phyloP scores from a whole-genome alignment of 2,329 filamentous ascomycete species.

The Diaporthe citriasiana region DNA sequence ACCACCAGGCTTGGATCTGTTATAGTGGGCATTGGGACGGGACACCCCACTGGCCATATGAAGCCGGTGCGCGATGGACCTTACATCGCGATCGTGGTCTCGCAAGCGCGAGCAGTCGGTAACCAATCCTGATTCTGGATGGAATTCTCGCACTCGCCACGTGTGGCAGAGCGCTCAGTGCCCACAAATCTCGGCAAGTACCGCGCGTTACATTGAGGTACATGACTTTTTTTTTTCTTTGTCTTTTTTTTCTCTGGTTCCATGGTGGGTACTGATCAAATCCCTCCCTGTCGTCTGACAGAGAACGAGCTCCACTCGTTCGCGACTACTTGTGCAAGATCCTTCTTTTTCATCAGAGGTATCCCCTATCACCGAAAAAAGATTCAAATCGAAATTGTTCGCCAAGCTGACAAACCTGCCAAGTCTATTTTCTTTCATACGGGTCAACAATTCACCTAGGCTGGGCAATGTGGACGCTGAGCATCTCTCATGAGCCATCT shows the following conservation, averaged over 20 bases:
- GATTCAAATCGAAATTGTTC: background rate
- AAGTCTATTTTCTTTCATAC: background rate
- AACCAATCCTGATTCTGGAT: slow-evolving; percentile 13
- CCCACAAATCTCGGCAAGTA: slow-evolving; percentile 12
- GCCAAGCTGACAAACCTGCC: background rate
- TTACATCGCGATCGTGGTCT: slow-evolving; percentile 10
- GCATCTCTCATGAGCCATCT: background rate
- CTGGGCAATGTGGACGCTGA: background rate
- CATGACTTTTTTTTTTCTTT: slow-evolving; percentile 4
- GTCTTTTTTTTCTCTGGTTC: background rate
- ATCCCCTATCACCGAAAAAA: slow-evolving; percentile 22
- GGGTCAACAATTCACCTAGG: background rate
- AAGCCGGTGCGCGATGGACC: slow-evolving; percentile 1
- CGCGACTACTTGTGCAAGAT: background rate
- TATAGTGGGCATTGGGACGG: background rate
- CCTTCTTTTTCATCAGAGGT: background rate
- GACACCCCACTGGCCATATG: background rate
- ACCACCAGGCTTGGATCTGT: background rate
- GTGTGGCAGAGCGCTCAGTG: background rate
- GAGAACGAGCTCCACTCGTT: background rate
- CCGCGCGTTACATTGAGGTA: background rate
- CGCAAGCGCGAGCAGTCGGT: background rate
- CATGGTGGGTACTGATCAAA: background rate
- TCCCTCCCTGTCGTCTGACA: slow-evolving; percentile 5
- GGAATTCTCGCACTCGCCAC: slow-evolving; percentile 1